These are phyloP conservation scores for Phytophthora europaea DNA, from an alignment of 352 stramenopile genomes.

Conservation along the genomic window DNA sequence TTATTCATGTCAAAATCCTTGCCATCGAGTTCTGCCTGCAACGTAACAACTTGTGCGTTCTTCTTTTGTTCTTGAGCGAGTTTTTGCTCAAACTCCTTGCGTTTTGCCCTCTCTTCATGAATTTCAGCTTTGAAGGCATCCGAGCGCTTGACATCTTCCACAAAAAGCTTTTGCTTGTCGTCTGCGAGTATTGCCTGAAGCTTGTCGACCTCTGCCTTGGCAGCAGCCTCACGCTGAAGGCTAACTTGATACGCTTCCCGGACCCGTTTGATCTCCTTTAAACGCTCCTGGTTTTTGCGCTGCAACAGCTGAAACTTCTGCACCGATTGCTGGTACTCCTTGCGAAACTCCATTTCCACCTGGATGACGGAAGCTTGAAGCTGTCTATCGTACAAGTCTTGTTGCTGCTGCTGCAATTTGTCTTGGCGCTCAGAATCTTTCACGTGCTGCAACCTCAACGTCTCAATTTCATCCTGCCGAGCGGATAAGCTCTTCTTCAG, in stretches of 20 bases:
- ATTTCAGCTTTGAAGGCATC: constrained; percentile 62
- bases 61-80: constrained; percentile 38
- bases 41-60: constrained; percentile 11
- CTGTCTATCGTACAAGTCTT: constrained; percentile 67
- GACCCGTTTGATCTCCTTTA: constrained; percentile 46
- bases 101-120: constrained; percentile 28
- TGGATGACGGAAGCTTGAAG: constrained; percentile 65
- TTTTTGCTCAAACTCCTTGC: constrained; percentile 43
- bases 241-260: constrained; percentile 63
- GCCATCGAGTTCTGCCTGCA: constrained; percentile 42
- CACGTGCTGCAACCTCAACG: constrained; percentile 51
- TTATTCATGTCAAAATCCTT: constrained; percentile 20
- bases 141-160: constrained; percentile 50
- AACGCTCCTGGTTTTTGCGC: constrained; percentile 54
- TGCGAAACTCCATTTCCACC: constrained; percentile 80
- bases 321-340: constrained; percentile 54
- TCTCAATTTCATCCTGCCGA: constrained; percentile 63
- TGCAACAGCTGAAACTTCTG: constrained; percentile 60
- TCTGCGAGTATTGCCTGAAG: constrained; percentile 59
- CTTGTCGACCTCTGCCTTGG: constrained; percentile 50
- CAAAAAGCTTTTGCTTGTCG: constrained; percentile 60
- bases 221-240: constrained; percentile 54
- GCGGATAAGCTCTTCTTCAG: constrained; percentile 53
- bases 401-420: constrained; percentile 62
- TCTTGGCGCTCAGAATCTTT: constrained; percentile 68